Evolutionary conservation across 179 eudicot species (phyloP), one percentile per base, ranked within the genome.

Genomic region (Patellifolia procumbens): DNA sequence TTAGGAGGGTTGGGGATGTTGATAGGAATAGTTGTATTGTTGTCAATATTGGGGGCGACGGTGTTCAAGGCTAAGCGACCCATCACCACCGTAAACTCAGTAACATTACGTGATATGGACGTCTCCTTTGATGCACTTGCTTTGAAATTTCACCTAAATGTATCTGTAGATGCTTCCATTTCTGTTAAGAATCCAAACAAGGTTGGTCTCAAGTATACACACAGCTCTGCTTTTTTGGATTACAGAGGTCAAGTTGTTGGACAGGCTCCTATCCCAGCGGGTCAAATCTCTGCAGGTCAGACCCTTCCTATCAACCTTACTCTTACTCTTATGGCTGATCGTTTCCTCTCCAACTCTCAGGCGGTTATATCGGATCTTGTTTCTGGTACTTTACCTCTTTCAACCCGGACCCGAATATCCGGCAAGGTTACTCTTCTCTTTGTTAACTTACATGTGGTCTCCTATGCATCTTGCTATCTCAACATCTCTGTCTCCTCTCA

Each of bases 41-140:
- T 83, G 8, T 49, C 84, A 22, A 73, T 91, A 28, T 75, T 91
- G 1, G 89, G 76, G 29, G 79, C 83, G 48, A 90, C 97, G 7
- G 90, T 84, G 17, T 87, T 92, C 82, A 88, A 89, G 39, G 81
- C 88, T 42, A 78, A 76, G 28, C 83, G 79, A 4, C 97, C 98
- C 1, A 70, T 82, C 16, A 87, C 82, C 61, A 80, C 86, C 70
- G 81, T 91, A 56, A 73, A 87, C 42, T 81, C 91, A 42, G 86
- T 87, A 17, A 5, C 85, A 11, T 56, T 93, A 13, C 51, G 78
- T 0, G 81, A 93, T 75, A 11, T 90, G 19, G 78, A 86, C 66
- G 22, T 85, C 31, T 77, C 86, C 0, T 37, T 91, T 22, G 83
- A 85, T 74, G 62, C 85, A 4, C 76, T 75, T 1, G 46, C 26